Evolutionary conservation across 495 filamentous ascomycete genomes (phyloP).

Genomic region (Immersiella caudata): DNA sequence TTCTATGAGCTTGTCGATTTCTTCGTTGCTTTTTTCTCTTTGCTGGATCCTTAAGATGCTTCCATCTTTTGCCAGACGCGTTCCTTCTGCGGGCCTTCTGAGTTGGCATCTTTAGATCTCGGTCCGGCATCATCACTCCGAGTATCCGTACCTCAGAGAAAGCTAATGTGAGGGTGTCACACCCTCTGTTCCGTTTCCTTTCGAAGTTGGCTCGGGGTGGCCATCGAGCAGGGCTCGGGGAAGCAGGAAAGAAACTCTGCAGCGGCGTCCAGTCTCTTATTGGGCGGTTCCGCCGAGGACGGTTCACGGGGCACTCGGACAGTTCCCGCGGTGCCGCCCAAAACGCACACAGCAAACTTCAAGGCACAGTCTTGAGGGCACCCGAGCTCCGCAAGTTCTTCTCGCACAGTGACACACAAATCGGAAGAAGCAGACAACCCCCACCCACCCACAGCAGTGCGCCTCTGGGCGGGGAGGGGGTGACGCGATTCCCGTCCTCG

Average conservation of each 20-base stretch:
- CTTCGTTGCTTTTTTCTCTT: background rate
- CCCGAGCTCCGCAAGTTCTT: background rate
- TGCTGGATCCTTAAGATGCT: background rate
- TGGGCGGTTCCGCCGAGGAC: background rate
- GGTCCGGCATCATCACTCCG: background rate
- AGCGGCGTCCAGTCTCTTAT: conserved; percentile 7
- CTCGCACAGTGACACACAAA: background rate
- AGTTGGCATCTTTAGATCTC: conserved; percentile 1
- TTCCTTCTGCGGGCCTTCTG: background rate
- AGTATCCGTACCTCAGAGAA: background rate
- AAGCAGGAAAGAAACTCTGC: conserved; percentile 12
- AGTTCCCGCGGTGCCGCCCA: conserved; percentile 1
- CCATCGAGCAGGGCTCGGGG: conserved; percentile 2
- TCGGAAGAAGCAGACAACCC: background rate
- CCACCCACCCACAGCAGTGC: background rate
- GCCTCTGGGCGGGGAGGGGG: conserved; percentile 7
- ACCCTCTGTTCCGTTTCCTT: background rate
- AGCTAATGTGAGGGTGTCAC: background rate
- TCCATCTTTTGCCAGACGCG: background rate
- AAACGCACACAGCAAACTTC: background rate
- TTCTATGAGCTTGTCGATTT: background rate
- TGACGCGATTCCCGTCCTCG: conserved; percentile 20
- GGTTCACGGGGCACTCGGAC: conserved; percentile 2
- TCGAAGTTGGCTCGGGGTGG: background rate
- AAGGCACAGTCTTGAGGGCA: background rate